phyloP scores from a whole-genome alignment of 2,329 filamentous ascomycete genomes.

The Fusarium graminum region DNA sequence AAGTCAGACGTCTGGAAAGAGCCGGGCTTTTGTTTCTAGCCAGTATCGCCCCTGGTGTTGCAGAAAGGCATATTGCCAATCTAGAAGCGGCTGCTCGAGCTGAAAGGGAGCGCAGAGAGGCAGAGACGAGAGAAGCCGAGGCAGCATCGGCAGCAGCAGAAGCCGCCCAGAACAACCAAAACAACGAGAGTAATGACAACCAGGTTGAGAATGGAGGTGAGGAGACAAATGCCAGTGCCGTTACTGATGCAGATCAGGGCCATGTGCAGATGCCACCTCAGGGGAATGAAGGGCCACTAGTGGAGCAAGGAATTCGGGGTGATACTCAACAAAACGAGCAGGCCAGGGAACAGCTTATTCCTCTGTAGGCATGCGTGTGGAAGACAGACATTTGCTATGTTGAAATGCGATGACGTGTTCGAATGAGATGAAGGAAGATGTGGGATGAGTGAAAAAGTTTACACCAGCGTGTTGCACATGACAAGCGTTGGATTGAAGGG shows the following conservation, averaged over 20 bases:
- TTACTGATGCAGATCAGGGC: slow-evolving; percentile 14
- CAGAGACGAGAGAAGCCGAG: slow-evolving; percentile 53
- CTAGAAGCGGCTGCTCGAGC: slow-evolving; percentile 65
- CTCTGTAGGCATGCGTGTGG: slow-evolving; percentile 26
- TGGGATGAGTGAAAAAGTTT: slow-evolving; percentile 40
- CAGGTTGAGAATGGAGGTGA: slow-evolving; percentile 21
- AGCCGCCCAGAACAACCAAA: slow-evolving; percentile 43
- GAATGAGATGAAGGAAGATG: slow-evolving; percentile 34
- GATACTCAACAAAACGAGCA: slow-evolving; percentile 33
- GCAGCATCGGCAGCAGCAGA: slow-evolving; percentile 49
- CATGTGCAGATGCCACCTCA: slow-evolving; percentile 40
- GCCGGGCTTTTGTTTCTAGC: slow-evolving; percentile 73
- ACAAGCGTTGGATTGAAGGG: slow-evolving; percentile 33
- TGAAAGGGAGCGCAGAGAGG: slow-evolving; percentile 60
- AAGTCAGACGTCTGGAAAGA: slow-evolving; percentile 68
- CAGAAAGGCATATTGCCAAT: slow-evolving; percentile 73
- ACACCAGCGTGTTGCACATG: slow-evolving; percentile 24
- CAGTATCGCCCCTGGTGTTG: slow-evolving; percentile 74
- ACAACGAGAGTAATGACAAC: slow-evolving; percentile 32
- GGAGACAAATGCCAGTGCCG: slow-evolving; percentile 15
- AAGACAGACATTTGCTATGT: slow-evolving; percentile 4
- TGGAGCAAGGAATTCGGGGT: slow-evolving; percentile 22
- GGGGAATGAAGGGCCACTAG: slow-evolving; percentile 10
- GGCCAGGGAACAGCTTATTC: slow-evolving; percentile 43
- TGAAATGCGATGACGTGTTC: slow-evolving; percentile 31